phyloP scores from a whole-genome alignment of 768 basidiomycete species.

The Kwoniella dejecticola region DNA sequence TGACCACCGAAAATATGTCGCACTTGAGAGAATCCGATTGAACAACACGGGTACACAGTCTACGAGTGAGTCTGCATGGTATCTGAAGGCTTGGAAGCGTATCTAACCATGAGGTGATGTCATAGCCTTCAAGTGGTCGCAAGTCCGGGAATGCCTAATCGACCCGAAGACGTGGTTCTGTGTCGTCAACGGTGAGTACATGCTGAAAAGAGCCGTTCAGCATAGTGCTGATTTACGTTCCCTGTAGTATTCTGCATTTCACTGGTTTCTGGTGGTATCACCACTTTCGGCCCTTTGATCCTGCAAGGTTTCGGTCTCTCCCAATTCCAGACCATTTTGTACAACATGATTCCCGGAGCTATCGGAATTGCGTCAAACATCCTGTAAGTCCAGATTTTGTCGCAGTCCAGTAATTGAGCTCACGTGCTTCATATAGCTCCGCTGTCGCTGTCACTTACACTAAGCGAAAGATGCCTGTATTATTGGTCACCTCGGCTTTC shows the following conservation, averaged over 20 bases:
- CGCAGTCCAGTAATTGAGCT: too few species aligned
- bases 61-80: too few species aligned
- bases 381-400: too few species aligned
- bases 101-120: too few species aligned
- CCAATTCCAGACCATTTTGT: slow-evolving; percentile 60
- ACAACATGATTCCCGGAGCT: slow-evolving; percentile 60
- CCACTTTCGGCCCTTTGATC: slow-evolving; percentile 58
- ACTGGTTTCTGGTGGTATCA: slow-evolving; percentile 56
- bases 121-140: slow-evolving; percentile 41
- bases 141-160: slow-evolving; percentile 44
- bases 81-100: too few species aligned
- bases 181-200: slow-evolving; percentile 57
- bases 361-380: slow-evolving; percentile 58
- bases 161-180: slow-evolving; percentile 60
- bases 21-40: slow-evolving; percentile 33
- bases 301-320: slow-evolving; percentile 58
- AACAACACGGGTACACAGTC: slow-evolving; percentile 45
- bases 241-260: slow-evolving; percentile 25
- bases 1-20: slow-evolving; percentile 53
- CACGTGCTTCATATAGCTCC: too few species aligned
- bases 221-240: too few species aligned
- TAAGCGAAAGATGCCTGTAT: slow-evolving; percentile 33
- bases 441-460: slow-evolving; percentile 52
- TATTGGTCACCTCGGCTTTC: slow-evolving; percentile 29
- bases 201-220: too few species aligned